Evolutionary conservation across 306 rosid genomes (phyloP).

Genomic region (Sicyos edulis): DNA sequence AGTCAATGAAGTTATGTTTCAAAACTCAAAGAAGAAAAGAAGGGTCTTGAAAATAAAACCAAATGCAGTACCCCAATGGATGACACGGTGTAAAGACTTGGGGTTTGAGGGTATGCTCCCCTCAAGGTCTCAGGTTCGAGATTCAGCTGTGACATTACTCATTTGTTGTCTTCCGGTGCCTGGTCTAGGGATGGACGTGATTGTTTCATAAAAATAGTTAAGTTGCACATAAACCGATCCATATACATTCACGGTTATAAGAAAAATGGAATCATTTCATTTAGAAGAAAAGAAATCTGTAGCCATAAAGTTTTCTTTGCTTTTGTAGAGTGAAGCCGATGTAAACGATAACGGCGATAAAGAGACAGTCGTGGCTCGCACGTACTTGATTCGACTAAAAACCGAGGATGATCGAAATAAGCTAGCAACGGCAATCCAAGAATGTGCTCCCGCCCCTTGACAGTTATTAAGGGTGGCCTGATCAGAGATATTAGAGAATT

Average conservation of each 20-base stretch:
- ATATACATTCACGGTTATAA: too few relatives aligned
- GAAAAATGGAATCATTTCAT: background rate
- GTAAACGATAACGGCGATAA: slow-evolving; percentile 40
- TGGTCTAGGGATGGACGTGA: too few relatives aligned
- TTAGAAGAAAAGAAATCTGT: background rate
- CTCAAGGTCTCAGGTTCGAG: too few relatives aligned
- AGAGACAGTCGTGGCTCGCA: slow-evolving; percentile 57
- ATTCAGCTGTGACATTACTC: too few relatives aligned
- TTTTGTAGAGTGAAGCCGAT: slow-evolving; percentile 55
- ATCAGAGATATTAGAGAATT: background rate
- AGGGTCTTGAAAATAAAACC: too few relatives aligned
- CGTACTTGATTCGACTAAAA: slow-evolving; percentile 76
- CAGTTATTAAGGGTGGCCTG: background rate
- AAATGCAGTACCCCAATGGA: too few relatives aligned
- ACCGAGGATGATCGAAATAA: slow-evolving; percentile 78
- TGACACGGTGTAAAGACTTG: too few relatives aligned
- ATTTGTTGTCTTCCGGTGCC: too few relatives aligned
- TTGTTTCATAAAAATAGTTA: too few relatives aligned
- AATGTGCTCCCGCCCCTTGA: slow-evolving; percentile 72
- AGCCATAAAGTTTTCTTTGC: background rate
- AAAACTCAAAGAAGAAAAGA: too few relatives aligned
- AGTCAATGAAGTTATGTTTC: background rate
- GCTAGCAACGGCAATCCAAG: slow-evolving; percentile 74
- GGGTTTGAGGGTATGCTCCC: too few relatives aligned
- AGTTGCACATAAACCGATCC: too few relatives aligned